Evolutionary conservation across 1,284 basidiomycete species (phyloP), one percentile per base, ranked within the genome.

Genomic region (Coriolopsis trogii): DNA sequence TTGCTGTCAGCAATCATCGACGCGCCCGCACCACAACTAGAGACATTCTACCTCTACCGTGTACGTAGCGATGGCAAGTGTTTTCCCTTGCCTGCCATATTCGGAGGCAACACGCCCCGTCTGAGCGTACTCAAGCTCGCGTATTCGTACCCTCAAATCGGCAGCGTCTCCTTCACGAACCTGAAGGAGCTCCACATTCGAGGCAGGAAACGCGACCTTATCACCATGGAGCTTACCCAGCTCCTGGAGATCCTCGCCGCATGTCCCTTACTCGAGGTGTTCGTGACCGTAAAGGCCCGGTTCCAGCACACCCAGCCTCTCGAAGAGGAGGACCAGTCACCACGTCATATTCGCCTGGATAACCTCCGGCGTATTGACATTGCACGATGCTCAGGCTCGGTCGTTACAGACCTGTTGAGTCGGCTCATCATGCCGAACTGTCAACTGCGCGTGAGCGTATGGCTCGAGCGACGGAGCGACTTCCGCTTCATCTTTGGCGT

Each of bases 401-500:
- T 62, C 18, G 58, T 60, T 6, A 40, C 59, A 8, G 60, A 59
- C 20, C 53, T 68, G 36, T 51, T 68, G 31, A 54, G 59, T 38
- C 63, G 60, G 34, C 56, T 68, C 52, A 53, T 59, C 40, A 36
- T 63, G 12, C 66, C 67, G 18, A 60, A 66, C 40, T 66, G 63
- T 53, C 58, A 65, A 21, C 51, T 65, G 13, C 58, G 61, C 34
- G 55, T 67, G 26, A 55, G 55, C 48, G 63, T 67, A 9, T 65
- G 59, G 62, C 53, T 66, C 15, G 65, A 67, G 51, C 55, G 63
- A 21, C 58, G 62, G 55, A 64, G 62, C 41, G 63, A 67, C 49
- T 63, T 62, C 49, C 62, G 60, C 38, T 67, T 66, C 58, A 53
- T 56, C 37, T 64, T 67, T 38, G 67, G 67, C 26, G 52, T 68